These are phyloP conservation scores for Sanghuangporus baumii DNA, from an alignment of 1,284 basidiomycete genomes.

Conservation along the genomic window DNA sequence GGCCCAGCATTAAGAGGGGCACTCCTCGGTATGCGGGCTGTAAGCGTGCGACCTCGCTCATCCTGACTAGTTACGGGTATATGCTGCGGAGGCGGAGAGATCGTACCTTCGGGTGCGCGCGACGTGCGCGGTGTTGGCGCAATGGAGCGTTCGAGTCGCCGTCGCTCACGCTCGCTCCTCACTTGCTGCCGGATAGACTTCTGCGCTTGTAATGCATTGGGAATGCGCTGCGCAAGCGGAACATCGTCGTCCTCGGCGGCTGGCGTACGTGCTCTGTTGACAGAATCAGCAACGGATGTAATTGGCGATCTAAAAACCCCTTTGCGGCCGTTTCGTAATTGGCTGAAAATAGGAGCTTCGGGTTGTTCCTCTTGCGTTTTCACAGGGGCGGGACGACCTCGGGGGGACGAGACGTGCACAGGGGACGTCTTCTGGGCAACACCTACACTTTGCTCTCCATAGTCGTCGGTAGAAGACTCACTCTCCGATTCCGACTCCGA, in stretches of 20 bases:
- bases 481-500: conserved; percentile 16
- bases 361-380: conserved; percentile 26
- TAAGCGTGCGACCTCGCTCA: conserved; percentile 10
- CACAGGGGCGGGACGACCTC: conserved; percentile 18
- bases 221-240: conserved; percentile 72
- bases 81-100: conserved; percentile 9
- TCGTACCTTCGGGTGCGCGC: conserved; percentile 26
- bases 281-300: background rate
- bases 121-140: conserved; percentile 25
- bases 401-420: conserved; percentile 17
- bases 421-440: conserved; percentile 13
- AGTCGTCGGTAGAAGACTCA: conserved; percentile 12
- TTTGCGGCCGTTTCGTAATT: conserved; percentile 15
- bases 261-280: background rate
- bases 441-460: conserved; percentile 5
- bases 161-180: conserved; percentile 57
- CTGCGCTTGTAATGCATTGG: conserved; percentile 71
- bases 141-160: conserved; percentile 39
- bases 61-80: conserved; percentile 8
- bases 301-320: conserved; percentile 13
- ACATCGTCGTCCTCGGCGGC: conserved; percentile 53
- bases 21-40: background rate
- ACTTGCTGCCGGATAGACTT: conserved; percentile 68
- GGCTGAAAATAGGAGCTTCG: conserved; percentile 21
- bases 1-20: background rate